Conservation (phyloP, 2,329 filamentous ascomycete species). For the Elsinoe perseae region DNA sequence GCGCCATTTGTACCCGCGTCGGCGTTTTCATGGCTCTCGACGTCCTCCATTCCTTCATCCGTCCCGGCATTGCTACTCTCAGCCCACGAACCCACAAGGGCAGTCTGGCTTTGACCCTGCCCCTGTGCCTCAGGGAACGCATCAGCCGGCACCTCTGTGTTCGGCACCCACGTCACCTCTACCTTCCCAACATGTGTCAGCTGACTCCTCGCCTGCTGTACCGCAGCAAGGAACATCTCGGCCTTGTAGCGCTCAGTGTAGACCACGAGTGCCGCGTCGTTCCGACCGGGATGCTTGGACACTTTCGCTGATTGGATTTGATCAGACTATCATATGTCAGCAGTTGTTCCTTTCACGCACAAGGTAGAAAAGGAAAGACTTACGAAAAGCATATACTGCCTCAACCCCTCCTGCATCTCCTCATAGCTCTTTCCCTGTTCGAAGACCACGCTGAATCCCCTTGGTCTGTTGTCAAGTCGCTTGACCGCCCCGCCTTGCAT, state of each 20-base stretch:
- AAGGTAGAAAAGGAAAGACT: slow-evolving; percentile 7
- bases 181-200: slow-evolving; percentile 59
- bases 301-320: slow-evolving; percentile 33
- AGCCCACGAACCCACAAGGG: slow-evolving; percentile 38
- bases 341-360: neutral
- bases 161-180: slow-evolving; percentile 57
- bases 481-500: slow-evolving; percentile 45
- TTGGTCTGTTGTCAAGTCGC: slow-evolving; percentile 69
- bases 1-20: neutral
- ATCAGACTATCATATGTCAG: slow-evolving; percentile 17
- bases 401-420: slow-evolving; percentile 59
- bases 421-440: slow-evolving; percentile 53
- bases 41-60: slow-evolving; percentile 19
- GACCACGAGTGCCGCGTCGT: slow-evolving; percentile 34
- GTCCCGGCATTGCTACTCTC: neutral
- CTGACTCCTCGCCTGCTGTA: slow-evolving; percentile 26
- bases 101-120: slow-evolving; percentile 45
- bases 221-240: slow-evolving; percentile 43
- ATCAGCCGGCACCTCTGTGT: slow-evolving; percentile 24
- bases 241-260: slow-evolving; percentile 51
- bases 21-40: slow-evolving; percentile 4
- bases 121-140: slow-evolving; percentile 30
- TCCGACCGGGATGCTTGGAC: slow-evolving; percentile 31
- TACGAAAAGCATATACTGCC: slow-evolving; percentile 56
- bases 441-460: slow-evolving; percentile 53